Percentiles rank a stretch among this genome's conserved stretches.
These are phyloP conservation scores for Leccinum pellstonianum DNA, from an alignment of 768 basidiomycete species.

Conservation along the genomic window DNA sequence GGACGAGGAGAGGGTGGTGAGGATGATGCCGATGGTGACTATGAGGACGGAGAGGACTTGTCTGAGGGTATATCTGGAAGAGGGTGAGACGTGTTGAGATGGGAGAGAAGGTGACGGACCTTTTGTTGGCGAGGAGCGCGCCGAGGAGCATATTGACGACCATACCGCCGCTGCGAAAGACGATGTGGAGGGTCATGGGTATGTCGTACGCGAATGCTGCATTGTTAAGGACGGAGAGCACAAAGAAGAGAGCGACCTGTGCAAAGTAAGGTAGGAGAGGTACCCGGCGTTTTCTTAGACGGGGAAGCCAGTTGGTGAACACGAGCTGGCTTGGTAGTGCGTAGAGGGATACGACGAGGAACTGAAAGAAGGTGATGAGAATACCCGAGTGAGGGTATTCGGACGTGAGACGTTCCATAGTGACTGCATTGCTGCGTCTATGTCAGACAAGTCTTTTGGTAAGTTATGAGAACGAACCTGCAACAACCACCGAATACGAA, in stretches of 20 bases:
- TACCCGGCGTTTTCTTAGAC: slow-evolving; percentile 60
- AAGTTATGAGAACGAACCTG: slow-evolving; percentile 36
- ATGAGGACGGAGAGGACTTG: slow-evolving; percentile 78
- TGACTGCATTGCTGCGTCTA: slow-evolving; percentile 71
- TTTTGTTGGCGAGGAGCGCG: slow-evolving; percentile 61
- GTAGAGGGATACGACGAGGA: slow-evolving; percentile 70
- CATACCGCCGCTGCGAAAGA: slow-evolving; percentile 87
- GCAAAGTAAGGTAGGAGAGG: slow-evolving; percentile 71
- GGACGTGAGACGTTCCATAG: slow-evolving; percentile 71
- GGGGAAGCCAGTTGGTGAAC: slow-evolving; percentile 36
- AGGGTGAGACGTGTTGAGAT: slow-evolving; percentile 8
- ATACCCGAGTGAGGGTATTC: slow-evolving; percentile 70
- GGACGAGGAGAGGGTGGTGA: slow-evolving; percentile 80
- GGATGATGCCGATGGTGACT: slow-evolving; percentile 74
- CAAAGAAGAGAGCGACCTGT: slow-evolving; percentile 81
- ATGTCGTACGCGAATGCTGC: slow-evolving; percentile 84
- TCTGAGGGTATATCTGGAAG: slow-evolving; percentile 53
- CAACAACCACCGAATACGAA: slow-evolving; percentile 93
- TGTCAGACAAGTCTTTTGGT: too few species aligned
- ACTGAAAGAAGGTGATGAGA: slow-evolving; percentile 87
- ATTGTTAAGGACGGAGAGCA: slow-evolving; percentile 83
- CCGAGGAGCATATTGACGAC: slow-evolving; percentile 83
- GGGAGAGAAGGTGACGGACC: slow-evolving; percentile 39
- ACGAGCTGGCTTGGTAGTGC: slow-evolving; percentile 64
- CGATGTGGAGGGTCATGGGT: slow-evolving; percentile 92